Evolutionary conservation across 2,329 filamentous ascomycete genomes (phyloP), one percentile per base, ranked within the genome.

Genomic region (Colletotrichum cordylinicola): DNA sequence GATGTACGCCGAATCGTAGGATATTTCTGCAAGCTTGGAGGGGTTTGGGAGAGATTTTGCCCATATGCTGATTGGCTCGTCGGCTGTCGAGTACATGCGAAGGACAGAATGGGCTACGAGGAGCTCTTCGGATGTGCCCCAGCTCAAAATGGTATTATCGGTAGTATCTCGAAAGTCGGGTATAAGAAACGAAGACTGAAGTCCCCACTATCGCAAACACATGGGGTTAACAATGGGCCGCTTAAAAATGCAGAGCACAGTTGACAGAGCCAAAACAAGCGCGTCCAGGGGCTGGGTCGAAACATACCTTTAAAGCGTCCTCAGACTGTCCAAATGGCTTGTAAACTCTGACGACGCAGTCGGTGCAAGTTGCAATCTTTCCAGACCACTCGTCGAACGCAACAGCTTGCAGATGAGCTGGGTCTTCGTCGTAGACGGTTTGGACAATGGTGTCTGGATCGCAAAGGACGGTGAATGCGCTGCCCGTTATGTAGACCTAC

Each of bases 401-500:
- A 78, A 98, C 91, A 33, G 95, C 94, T 78, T 95, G 91, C 33
- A 98, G 87, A 37, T 84, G 82, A 18, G 86, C 89, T 29, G 92
- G 88, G 78, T 95, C 92, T 81, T 98, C 94, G 81, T 97, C 93
- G 86, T 98, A 98, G 79, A 98, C 94, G 6, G 96, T 98, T 84
- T 99, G 97, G 39, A 98, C 86, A 78, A 98, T 91, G 70, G 91
- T 91, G 77, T 93, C 89, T 68, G 94, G 91, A 67, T 92, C 94
- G 81, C 92, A 91, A 79, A 98, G 92, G 80, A 99, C 93, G 69
- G 97, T 92, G 78, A 98, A 91, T 77, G 95, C 95, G 85, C 94
- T 94, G 81, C 96, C 96, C 76, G 95, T 97, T 79, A 98, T 94
- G 86, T 98, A 99, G 67, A 92, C 92, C 95, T 98, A 81, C 37